Conservation (phyloP, 352 stramenopile species). For the Pythium aquatile region DNA sequence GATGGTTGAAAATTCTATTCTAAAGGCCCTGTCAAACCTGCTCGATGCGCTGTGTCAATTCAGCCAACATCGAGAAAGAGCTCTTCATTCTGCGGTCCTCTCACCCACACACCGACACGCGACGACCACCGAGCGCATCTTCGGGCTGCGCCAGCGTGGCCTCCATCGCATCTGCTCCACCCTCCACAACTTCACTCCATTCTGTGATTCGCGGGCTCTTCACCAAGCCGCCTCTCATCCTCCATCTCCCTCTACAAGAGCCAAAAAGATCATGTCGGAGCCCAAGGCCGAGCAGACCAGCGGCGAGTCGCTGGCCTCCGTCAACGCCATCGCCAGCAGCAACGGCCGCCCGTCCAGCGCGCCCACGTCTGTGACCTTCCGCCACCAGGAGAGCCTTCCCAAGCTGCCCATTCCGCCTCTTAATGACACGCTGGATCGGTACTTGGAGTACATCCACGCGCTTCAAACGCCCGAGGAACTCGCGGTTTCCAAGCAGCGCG, state of each 20-base stretch:
- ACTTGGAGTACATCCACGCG: slow-evolving; percentile 70
- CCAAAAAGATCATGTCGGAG: not conserved
- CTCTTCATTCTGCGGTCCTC: slow-evolving; percentile 1
- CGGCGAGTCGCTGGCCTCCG: slow-evolving; percentile 9
- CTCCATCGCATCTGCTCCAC: not conserved
- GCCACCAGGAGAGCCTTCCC: slow-evolving; percentile 65
- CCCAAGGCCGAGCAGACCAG: not conserved
- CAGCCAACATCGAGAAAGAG: slow-evolving; percentile 12
- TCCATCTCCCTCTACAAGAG: not conserved
- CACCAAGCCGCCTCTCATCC: not conserved
- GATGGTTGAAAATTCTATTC: not conserved
- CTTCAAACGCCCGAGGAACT: slow-evolving; percentile 76
- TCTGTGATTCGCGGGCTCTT: not conserved
- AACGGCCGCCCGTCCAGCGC: slow-evolving; percentile 1
- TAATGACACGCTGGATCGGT: slow-evolving; percentile 74
- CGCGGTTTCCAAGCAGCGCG: slow-evolving; percentile 40
- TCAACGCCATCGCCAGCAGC: slow-evolving; percentile 7
- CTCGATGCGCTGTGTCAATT: slow-evolving; percentile 1
- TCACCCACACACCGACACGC: not conserved
- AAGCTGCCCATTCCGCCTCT: slow-evolving; percentile 87
- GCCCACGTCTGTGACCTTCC: slow-evolving; percentile 49
- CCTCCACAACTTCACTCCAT: not conserved
- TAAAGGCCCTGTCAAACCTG: not conserved
- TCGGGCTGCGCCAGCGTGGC: not conserved
- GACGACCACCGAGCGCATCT: not conserved